These are phyloP conservation scores for Coemansia sp. DNA, from an alignment of 192 early-diverging fungal genomes.

Conservation along the genomic window DNA sequence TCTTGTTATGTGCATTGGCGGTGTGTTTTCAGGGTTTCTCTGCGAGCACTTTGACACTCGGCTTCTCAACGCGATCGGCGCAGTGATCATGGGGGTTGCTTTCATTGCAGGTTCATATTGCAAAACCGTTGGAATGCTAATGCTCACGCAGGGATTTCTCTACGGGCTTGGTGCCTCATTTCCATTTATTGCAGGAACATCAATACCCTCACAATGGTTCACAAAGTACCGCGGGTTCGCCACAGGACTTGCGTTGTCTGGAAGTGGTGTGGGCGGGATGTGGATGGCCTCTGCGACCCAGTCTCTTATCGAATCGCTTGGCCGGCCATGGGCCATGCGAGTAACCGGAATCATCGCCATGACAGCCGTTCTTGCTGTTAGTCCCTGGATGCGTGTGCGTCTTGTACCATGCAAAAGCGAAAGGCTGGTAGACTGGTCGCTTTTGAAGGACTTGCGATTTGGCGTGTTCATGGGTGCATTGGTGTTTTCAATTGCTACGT, in stretches of 20 bases:
- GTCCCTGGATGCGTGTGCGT: constrained; percentile 51
- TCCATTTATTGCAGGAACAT: constrained; percentile 51
- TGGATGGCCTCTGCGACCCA: constrained; percentile 56
- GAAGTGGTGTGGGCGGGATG: constrained; percentile 56
- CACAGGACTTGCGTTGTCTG: constrained; percentile 56
- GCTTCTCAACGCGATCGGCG: constrained; percentile 38
- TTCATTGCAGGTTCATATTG: constrained; percentile 49
- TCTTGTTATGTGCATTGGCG: constrained; percentile 42
- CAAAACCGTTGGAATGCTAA: constrained; percentile 37
- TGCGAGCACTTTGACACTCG: constrained; percentile 55
- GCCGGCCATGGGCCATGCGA: constrained; percentile 58
- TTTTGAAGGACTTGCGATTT: constrained; percentile 46
- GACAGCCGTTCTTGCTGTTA: constrained; percentile 44
- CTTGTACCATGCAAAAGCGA: constrained; percentile 40
- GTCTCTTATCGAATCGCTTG: constrained; percentile 43
- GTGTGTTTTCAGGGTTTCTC: constrained; percentile 47
- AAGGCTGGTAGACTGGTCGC: constrained; percentile 40
- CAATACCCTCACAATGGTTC: constrained; percentile 55
- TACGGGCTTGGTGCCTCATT: constrained; percentile 56
- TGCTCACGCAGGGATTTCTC: constrained; percentile 54
- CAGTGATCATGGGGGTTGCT: constrained; percentile 44
- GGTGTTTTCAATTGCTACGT: constrained; percentile 43
- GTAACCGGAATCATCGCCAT: constrained; percentile 52
- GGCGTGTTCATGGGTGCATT: constrained; percentile 32
- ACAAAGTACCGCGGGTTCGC: constrained; percentile 53